Conservation (phyloP, 2,329 filamentous ascomycete species). For the Pyrenophora seminiperda region DNA sequence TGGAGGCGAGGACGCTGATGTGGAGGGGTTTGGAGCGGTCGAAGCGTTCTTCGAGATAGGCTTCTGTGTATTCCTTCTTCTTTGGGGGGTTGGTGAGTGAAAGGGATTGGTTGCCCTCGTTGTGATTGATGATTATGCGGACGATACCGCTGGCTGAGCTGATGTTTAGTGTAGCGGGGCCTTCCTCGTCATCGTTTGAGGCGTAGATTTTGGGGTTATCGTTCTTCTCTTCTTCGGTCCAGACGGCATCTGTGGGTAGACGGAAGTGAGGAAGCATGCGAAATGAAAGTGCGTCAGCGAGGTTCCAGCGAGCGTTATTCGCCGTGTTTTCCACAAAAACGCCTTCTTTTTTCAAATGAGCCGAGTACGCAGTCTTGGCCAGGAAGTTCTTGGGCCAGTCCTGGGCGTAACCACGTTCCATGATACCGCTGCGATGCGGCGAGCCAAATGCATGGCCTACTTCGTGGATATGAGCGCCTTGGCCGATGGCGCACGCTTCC, state of each 20-base stretch:
- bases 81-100: slow-evolving; percentile 13
- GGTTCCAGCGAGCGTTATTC: slow-evolving; percentile 40
- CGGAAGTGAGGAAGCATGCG: slow-evolving; percentile 35
- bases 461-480: slow-evolving; percentile 47
- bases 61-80: slow-evolving; percentile 24
- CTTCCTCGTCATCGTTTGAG: slow-evolving; percentile 25
- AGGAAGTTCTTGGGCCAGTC: slow-evolving; percentile 54
- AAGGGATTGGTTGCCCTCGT: slow-evolving; percentile 22
- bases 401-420: slow-evolving; percentile 33
- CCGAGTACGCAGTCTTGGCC: slow-evolving; percentile 27
- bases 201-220: slow-evolving; percentile 8
- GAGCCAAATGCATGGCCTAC: slow-evolving; percentile 48
- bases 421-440: slow-evolving; percentile 39
- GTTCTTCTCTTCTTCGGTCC: slow-evolving; percentile 16
- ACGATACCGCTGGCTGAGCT: slow-evolving; percentile 34
- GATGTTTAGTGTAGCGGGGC: slow-evolving; percentile 22
- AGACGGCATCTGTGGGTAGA: slow-evolving; percentile 30
- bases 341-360: background rate
- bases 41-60: slow-evolving; percentile 43
- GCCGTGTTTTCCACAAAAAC: slow-evolving; percentile 17
- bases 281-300: slow-evolving; percentile 40
- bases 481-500: slow-evolving; percentile 53
- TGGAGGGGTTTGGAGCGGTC: slow-evolving; percentile 35
- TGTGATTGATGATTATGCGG: slow-evolving; percentile 35
- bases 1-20: slow-evolving; percentile 47